A percentile compares a stretch with the other conserved stretches of the same genome.
Conservation (phyloP, 1,139 yeast species). For the Candida smagusa region DNA sequence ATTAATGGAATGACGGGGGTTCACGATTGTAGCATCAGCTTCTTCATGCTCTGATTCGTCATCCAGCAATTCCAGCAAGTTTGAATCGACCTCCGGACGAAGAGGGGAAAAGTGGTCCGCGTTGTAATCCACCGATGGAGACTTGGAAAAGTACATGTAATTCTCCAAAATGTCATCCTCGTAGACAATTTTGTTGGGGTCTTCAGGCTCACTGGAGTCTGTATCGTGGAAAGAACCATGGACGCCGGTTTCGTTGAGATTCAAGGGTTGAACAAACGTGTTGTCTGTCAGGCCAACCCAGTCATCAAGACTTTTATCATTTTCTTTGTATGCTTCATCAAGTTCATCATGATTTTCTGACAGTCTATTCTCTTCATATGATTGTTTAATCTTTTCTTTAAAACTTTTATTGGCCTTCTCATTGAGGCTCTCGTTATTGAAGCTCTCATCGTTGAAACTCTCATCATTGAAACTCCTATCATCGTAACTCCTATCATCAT, state of each 20-base stretch:
- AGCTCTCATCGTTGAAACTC: not conserved
- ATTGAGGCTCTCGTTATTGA: no score
- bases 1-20: slow-evolving; percentile 15
- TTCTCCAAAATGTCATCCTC: slow-evolving; percentile 34
- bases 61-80: not conserved
- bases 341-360: not conserved
- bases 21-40: slow-evolving; percentile 3
- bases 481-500: not conserved
- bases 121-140: slow-evolving; percentile 15
- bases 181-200: slow-evolving; percentile 14
- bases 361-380: not conserved
- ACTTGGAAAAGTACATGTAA: slow-evolving; percentile 26
- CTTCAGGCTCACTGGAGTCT: slow-evolving; percentile 1
- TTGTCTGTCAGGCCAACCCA: not conserved
- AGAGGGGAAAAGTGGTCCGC: not conserved
- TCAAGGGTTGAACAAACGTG: not conserved
- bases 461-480: slow-evolving; percentile 1
- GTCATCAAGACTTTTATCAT: not conserved
- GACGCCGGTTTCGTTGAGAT: not conserved
- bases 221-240: no score
- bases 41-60: not conserved
- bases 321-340: not conserved
- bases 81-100: not conserved
- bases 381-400: no score
- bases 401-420: no score